Base-by-base conservation (phyloP, 1,284 basidiomycete species). In the Cryptococcus depauperatus region DNA sequence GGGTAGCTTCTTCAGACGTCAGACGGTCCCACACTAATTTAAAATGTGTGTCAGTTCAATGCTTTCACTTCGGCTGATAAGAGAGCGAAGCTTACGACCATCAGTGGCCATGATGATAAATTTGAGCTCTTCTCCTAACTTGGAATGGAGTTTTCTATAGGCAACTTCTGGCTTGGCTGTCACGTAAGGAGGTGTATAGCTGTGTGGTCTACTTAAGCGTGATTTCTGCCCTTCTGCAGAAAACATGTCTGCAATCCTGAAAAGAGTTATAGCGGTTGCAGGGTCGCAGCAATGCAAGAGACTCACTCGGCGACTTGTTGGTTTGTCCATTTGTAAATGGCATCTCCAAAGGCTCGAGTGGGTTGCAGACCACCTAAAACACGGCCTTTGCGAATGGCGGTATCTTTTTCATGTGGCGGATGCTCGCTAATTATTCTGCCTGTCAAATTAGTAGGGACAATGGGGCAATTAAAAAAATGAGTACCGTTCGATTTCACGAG, bases 301-400 rank as follows among this genome's bases (percentile, higher is more conserved):
- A 68, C 81, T 69, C 59, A 89, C 87, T 77, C 74, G 60, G 82
- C 77, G 63, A 87, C 84, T 29, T 87, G 73, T 38, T 78, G 76
- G 30, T 50, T 51, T 3, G 74, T 74, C 76, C 77, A 78, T 62
- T 98, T 96, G 75, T 97, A 98, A 26, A 88, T 78, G 3, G 90
- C 84, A 71, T 97, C 95, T 47, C 92, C 92, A 37, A 74, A 75
- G 11, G 93, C 91, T 50, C 95, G 79, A 22, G 85, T 85, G 19
- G 95, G 95, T 66, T 98, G 91, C 11, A 99, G 77, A 1, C 91
- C 87, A 27, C 95, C 95, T 42, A 96, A 78, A 26, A 96, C 79
- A 39, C 91, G 81, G 4, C 91, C 95, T 32, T 84, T 77, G 54
- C 79, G 77, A 59, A 98, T 84, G 30, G 97, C 91, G 35, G 79